Evolutionary conservation across 2,329 filamentous ascomycete genomes (phyloP).

Genomic region (Colletotrichum ledebouriae): DNA sequence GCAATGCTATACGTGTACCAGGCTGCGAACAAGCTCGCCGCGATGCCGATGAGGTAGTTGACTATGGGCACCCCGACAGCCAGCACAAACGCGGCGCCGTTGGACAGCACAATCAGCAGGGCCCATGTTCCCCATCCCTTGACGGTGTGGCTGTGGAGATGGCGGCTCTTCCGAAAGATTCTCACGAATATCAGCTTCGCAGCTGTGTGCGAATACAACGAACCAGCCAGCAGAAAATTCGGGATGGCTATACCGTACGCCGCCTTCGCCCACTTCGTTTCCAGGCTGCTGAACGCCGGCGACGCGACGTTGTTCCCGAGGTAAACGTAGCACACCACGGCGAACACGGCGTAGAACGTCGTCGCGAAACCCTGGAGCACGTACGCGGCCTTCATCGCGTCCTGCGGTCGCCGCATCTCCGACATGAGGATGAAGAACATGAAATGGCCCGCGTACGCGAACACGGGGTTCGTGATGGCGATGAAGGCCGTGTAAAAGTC

Average conservation of each 20-base stretch:
- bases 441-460: conserved; percentile 66
- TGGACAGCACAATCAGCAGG: conserved; percentile 59
- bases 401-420: conserved; percentile 64
- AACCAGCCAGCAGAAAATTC: conserved; percentile 64
- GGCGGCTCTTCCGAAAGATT: conserved; percentile 59
- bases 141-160: conserved; percentile 62
- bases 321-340: conserved; percentile 64
- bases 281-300: conserved; percentile 62
- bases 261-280: conserved; percentile 61
- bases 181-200: conserved; percentile 65
- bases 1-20: conserved; percentile 69
- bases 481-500: conserved; percentile 51
- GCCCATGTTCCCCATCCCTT: conserved; percentile 63
- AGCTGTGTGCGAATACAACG: conserved; percentile 64
- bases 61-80: conserved; percentile 66
- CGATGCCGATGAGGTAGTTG: conserved; percentile 65
- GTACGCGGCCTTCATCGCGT: conserved; percentile 66
- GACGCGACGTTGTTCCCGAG: conserved; percentile 60
- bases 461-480: conserved; percentile 61
- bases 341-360: conserved; percentile 64
- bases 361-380: conserved; percentile 64
- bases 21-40: conserved; percentile 63
- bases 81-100: conserved; percentile 58
- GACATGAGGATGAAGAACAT: conserved; percentile 68
- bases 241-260: conserved; percentile 65